Evolutionary conservation across 2,329 filamentous ascomycete species (phyloP), one percentile per base, ranked within the genome.

Genomic region (Lachnellula occidentalis): DNA sequence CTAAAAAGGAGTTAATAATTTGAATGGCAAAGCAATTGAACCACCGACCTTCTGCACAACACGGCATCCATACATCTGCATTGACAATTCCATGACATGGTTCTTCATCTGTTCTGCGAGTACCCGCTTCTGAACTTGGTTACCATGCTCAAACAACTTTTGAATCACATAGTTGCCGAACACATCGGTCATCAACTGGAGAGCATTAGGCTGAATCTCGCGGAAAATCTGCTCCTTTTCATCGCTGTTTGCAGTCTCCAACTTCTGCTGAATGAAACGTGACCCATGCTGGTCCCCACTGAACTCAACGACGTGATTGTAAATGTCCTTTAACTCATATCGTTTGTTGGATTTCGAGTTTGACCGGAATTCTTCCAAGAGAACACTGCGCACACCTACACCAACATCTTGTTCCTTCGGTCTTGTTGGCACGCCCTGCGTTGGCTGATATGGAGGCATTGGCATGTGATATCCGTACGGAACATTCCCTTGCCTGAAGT

Each of bases 101-200:
- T 88, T 88, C 69, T 87, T 89, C 91, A 97, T 96, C 70, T 88
- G 85, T 59, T 85, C 83, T 1, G 90, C 91, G 42, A 99, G 73
- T 2, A 88, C 79, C 71, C 87, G 91, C 76, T 99, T 99, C 74
- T 99, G 94, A 0, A 86, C 81, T 71, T 96, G 92, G 63, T 90
- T 95, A 39, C 94, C 92, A 69, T 97, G 90, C 69, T 97, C 92
- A 59, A 97, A 96, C 68, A 97, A 86, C 70, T 96, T 97, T 67
- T 99, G 94, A 39, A 97, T 92, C 36, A 99, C 94, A 67, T 97
- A 99, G 71, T 99, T 99, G 51, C 94, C 94, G 67, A 96, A 99
- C 0, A 97, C 87, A 69, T 97, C 94, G 45, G 87, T 92, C 90
- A 96, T 96, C 47, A 99, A 76, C 66, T 92, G 90, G 31, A 95